A percentile compares a stretch with the other conserved stretches of the same genome.
These are phyloP conservation scores for Cystobasidiaceae sp. DNA, from an alignment of 1,284 basidiomycete genomes.

Conservation along the genomic window DNA sequence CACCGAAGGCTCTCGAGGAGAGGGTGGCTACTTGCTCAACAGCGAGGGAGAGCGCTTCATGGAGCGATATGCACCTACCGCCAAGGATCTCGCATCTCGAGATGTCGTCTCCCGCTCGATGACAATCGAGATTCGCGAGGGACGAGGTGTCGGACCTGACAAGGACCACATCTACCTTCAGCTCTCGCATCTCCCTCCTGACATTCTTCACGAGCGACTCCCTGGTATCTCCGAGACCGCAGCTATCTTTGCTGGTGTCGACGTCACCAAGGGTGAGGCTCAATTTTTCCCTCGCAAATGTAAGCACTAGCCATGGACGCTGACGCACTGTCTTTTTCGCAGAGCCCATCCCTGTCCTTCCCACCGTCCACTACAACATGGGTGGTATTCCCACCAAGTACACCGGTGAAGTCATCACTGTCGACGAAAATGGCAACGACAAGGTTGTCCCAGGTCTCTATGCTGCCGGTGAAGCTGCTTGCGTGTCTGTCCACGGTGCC, in stretches of 20 bases:
- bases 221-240: conserved; percentile 99
- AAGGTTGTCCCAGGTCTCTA: conserved; percentile 94
- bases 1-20: conserved; percentile 82
- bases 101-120: conserved; percentile 99
- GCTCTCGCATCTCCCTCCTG: conserved; percentile 92
- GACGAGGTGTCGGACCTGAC: conserved; percentile 96
- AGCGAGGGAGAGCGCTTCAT: conserved; percentile 99
- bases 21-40: conserved; percentile 98
- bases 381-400: conserved; percentile 99
- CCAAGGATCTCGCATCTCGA: conserved; percentile 98
- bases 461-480: conserved; percentile 97
- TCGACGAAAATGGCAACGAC: conserved; percentile 82
- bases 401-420: conserved; percentile 91
- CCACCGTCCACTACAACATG: conserved; percentile 86
- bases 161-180: conserved; percentile 98
- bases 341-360: conserved; percentile 94
- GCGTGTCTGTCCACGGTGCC: conserved; percentile 97
- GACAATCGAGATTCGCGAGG: conserved; percentile 98
- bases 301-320: not conserved
- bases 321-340: not conserved
- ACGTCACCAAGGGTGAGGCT: conserved; percentile 74
- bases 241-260: conserved; percentile 97
- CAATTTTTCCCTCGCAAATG: not conserved
- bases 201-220: conserved; percentile 92
- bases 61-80: conserved; percentile 98